These are phyloP conservation scores for Ophioceras dolichostomum DNA, from an alignment of 2,329 filamentous ascomycete species.

Conservation along the genomic window DNA sequence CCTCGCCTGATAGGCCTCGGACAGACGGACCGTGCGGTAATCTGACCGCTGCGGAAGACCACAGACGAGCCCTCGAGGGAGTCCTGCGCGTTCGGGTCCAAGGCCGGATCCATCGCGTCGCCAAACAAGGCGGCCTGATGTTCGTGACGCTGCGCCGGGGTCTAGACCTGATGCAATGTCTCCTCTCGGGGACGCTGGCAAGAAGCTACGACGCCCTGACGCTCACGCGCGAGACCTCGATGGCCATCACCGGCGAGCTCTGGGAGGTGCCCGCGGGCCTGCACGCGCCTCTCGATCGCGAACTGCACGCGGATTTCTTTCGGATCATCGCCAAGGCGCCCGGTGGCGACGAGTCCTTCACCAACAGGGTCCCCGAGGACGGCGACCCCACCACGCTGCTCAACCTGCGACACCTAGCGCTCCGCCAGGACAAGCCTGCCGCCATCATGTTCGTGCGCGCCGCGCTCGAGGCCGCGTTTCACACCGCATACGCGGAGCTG, in stretches of 20 bases:
- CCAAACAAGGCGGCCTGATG: conserved; percentile 70
- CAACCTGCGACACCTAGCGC: conserved; percentile 71
- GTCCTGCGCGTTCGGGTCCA: conserved; percentile 67
- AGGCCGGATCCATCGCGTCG: conserved; percentile 71
- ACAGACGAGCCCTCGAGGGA: conserved; percentile 32
- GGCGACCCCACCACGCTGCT: conserved; percentile 53
- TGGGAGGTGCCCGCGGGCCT: conserved; percentile 66
- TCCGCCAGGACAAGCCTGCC: conserved; percentile 72
- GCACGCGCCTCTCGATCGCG: conserved; percentile 70
- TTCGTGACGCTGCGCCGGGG: conserved; percentile 83
- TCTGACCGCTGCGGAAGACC: conserved; percentile 38
- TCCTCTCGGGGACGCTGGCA: conserved; percentile 67
- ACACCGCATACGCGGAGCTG: conserved; percentile 63
- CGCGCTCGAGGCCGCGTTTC: conserved; percentile 69
- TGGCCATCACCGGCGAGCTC: conserved; percentile 76
- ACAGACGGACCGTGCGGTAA: conserved; percentile 42
- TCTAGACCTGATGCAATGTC: conserved; percentile 73
- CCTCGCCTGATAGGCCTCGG: conserved; percentile 61
- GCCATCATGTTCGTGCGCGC: conserved; percentile 79
- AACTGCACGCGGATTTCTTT: conserved; percentile 86
- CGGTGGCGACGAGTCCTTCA: conserved; percentile 81
- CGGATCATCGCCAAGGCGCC: conserved; percentile 67
- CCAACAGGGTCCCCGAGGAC: conserved; percentile 50
- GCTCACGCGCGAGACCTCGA: conserved; percentile 72
- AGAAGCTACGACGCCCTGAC: conserved; percentile 87